Evolutionary conservation across 345 rosid species (phyloP), one percentile per base, ranked within the genome.

Genomic region (Populus tremula): DNA sequence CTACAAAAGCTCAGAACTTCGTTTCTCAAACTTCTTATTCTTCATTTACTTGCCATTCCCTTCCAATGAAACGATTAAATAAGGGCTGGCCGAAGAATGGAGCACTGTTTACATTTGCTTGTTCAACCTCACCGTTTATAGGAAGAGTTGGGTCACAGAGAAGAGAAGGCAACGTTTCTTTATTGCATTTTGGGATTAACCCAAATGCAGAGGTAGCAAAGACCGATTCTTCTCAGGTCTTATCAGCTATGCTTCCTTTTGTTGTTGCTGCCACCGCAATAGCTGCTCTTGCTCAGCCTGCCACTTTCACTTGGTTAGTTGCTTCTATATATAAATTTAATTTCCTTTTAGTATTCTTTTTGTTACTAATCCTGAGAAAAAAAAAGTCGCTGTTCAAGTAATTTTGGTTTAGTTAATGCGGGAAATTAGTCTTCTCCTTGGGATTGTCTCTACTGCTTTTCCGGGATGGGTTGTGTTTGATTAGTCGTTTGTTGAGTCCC

Each of bases 201-300:
- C 68, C 84, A 9, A 83, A 79, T 56, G 83, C 83, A 11, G 85
- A 84, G 76, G 82, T 65, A 2, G 78, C 78, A 29, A 88, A 79
- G 70, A 36, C 79, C 23, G 97, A 93, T 81, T 79, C 87, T 2
- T 90, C 97, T 64, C 94, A 90, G 91, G 63, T 87, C 72, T 77
- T 93, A 74, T 93, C 99, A 6, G 94, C 93, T 76, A 75, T 95
- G 93, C 98, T 95, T 74, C 98, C 99, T 0, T 93, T 95, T 62
- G 94, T 93, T 16, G 98, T 95, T 49, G 96, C 90, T 70, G 86
- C 84, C 53, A 93, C 97, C 18, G 99, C 98, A 63, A 80, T 91
- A 38, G 93, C 92, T 69, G 98, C 99, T 72, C 98, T 95, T 67
- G 81, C 87, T 25, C 90, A 86, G 61, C 99, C 99, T 9, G 71